Percentiles rank a stretch among this genome's conserved stretches.
Conservation (phyloP, 1,284 basidiomycete genomes). For the Melampsora larici-populina region DNA sequence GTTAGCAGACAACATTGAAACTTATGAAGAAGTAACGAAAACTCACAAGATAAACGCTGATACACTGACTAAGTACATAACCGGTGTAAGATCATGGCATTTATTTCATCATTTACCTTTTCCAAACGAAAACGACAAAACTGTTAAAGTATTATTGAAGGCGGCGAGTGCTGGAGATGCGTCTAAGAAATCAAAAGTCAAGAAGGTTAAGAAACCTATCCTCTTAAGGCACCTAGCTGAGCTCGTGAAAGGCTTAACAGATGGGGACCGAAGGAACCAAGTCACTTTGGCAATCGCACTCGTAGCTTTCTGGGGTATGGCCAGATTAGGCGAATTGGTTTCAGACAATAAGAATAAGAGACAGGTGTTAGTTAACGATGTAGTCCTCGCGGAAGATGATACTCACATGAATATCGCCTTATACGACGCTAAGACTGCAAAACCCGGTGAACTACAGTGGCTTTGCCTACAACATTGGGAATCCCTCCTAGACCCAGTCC, state of each 20-base stretch:
- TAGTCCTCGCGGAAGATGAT: too few relatives aligned
- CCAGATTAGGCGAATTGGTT: background rate
- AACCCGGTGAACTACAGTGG: too few relatives aligned
- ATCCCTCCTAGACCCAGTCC: too few relatives aligned
- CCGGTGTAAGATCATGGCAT: background rate
- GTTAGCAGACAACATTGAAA: background rate
- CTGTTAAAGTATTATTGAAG: too few relatives aligned
- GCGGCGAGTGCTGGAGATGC: too few relatives aligned
- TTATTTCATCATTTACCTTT: background rate
- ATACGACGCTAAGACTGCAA: too few relatives aligned
- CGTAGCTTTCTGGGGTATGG: constrained; percentile 13
- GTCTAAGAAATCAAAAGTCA: too few relatives aligned
- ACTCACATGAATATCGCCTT: too few relatives aligned
- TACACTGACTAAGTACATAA: background rate
- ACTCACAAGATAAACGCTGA: background rate
- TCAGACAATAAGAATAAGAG: background rate
- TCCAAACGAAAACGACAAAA: background rate
- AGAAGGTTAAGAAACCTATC: background rate
- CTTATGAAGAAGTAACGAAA: background rate
- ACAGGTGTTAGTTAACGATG: too few relatives aligned
- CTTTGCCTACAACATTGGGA: too few relatives aligned
- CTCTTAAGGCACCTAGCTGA: too few relatives aligned
- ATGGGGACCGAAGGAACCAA: background rate
- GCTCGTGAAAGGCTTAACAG: background rate
- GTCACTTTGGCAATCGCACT: background rate